Evolutionary conservation across 2,329 filamentous ascomycete genomes (phyloP).

Genomic region (Colletotrichum melonis): DNA sequence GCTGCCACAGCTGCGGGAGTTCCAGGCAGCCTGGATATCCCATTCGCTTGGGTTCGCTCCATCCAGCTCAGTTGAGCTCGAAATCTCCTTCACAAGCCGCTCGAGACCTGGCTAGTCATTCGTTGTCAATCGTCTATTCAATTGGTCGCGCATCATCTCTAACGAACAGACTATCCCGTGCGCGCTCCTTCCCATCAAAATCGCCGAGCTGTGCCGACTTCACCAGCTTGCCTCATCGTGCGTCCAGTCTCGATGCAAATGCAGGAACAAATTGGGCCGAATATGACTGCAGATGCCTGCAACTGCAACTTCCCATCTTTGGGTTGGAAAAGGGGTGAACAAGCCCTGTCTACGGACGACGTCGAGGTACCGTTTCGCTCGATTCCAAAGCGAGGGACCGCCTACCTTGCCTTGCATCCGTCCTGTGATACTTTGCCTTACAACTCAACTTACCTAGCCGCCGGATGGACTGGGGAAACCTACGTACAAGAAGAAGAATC

Average conservation of each 20-base stretch:
- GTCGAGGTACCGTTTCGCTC: not conserved
- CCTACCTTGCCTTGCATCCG: not conserved
- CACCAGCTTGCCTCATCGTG: not conserved
- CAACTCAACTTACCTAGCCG: slow-evolving; percentile 1
- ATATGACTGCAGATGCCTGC: not conserved
- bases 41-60: slow-evolving; percentile 15
- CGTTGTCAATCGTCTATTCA: not conserved
- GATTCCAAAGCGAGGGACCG: not conserved
- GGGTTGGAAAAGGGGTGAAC: not conserved
- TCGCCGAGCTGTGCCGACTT: not conserved
- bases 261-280: not conserved
- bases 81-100: not conserved
- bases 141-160: slow-evolving; percentile 16
- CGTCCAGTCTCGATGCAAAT: not conserved
- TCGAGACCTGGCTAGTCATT: not conserved
- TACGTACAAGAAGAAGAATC: not conserved
- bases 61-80: not conserved
- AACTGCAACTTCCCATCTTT: not conserved
- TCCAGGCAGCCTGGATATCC: not conserved
- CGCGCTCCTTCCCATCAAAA: not conserved
- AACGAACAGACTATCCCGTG: slow-evolving; percentile 21
- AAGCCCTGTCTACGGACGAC: slow-evolving; percentile 3
- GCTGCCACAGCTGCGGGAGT: not conserved
- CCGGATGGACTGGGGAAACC: not conserved
- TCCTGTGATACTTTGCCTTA: not conserved